Evolutionary conservation across 2,329 filamentous ascomycete species (phyloP), one percentile per base, ranked within the genome.

Genomic region (Neonectria coccinea): DNA sequence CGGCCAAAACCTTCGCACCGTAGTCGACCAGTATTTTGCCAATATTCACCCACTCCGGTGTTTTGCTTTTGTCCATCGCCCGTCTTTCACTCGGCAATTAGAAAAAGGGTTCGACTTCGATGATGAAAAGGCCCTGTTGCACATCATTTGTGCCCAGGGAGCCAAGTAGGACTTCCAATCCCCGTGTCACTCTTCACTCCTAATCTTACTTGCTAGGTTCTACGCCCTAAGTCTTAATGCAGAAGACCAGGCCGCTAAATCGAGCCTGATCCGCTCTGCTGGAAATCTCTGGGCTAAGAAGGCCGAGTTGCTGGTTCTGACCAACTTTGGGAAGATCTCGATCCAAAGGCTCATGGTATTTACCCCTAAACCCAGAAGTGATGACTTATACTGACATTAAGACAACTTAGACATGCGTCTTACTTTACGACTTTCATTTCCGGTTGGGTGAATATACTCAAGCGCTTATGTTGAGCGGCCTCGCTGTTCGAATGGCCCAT

Each of bases 401-500:
- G 14, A 29, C 0, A 31, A 22, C 2, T 5, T 10, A 80, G 79
- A 79, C 78, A 20, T 78, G 76, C 9, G 76, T 80, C 7, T 66
- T 81, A 8, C 73, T 81, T 33, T 79, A 80, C 56, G 79, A 81
- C 66, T 81, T 79, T 33, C 78, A 79, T 57, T 79, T 79, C 45
- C 77, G 79, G 12, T 68, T 77, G 5, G 79, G 79, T 57, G 78
- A 80, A 65, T 80, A 80, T 59, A 77, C 75, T 0, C 78, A 81
- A 54, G 79, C 79, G 18, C 73, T 80, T 39, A 81, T 81, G 78
- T 66, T 81, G 18, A 80, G 79, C 41, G 79, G 79, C n/a, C 71
- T 81, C 18, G 75, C 78, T 22, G 79, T 81, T 7, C 78, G 79
- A 33, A 80, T 81, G 79, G 79, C 79, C 2, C 79, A 81, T 50